Evolutionary conservation across 257 asterid genomes (phyloP).

Genomic region (Mentha longifolia): DNA sequence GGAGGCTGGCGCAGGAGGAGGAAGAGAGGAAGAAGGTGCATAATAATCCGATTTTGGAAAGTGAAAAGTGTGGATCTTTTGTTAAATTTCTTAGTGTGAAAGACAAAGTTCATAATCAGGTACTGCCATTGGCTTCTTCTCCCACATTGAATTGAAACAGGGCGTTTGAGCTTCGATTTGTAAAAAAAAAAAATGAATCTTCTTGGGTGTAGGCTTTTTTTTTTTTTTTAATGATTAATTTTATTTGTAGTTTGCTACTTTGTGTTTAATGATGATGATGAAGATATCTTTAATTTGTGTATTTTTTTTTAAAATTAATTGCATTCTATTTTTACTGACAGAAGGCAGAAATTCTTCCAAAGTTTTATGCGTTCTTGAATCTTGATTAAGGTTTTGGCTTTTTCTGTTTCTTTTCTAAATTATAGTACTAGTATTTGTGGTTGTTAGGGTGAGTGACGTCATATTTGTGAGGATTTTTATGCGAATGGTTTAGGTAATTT

Average conservation of each 20-base stretch:
- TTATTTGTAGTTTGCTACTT: constrained; percentile 18
- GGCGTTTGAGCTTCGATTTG: neutral
- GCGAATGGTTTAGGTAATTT: no score
- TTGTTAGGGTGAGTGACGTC: no score
- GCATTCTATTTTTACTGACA: neutral
- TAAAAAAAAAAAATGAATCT: neutral
- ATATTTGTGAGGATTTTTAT: no score
- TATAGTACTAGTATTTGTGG: neutral
- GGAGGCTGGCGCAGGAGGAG: constrained; percentile 57
- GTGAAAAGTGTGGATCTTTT: constrained; percentile 48
- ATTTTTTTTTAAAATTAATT: neutral
- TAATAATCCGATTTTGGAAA: constrained; percentile 5
- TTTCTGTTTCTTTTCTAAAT: neutral
- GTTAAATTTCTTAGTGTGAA: constrained; percentile 43
- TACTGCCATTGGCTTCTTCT: constrained; percentile 70
- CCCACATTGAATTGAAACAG: constrained; percentile 37
- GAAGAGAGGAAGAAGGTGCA: constrained; percentile 41
- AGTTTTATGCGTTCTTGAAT: neutral
- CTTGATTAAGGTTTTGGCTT: neutral
- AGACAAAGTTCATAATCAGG: constrained; percentile 42
- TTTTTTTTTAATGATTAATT: constrained; percentile 7
- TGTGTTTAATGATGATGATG: constrained; percentile 20
- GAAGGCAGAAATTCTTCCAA: constrained; percentile 19
- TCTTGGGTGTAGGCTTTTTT: neutral
- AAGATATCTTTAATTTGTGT: constrained; percentile 7